These are phyloP conservation scores for Remersonia thermophila DNA, from an alignment of 2,329 filamentous ascomycete genomes.

Conservation along the genomic window DNA sequence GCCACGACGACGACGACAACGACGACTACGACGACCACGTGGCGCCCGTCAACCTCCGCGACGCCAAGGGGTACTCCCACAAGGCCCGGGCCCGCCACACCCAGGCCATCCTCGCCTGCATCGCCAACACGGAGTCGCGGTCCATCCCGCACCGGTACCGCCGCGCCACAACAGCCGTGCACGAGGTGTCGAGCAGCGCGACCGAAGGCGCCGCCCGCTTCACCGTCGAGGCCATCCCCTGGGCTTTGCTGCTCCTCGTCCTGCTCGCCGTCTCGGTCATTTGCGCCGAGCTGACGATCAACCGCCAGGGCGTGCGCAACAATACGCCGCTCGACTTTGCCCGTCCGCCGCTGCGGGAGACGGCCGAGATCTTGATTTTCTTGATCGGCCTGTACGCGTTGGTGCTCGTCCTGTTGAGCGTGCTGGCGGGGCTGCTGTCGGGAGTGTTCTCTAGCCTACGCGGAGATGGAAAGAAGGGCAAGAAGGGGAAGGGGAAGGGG, in stretches of 20 bases:
- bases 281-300: conserved; percentile 15
- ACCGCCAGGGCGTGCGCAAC: conserved; percentile 13
- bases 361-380: conserved; percentile 15
- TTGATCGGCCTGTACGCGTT: conserved; percentile 16
- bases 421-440: neutral
- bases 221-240: conserved; percentile 15
- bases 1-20: conserved; percentile 1
- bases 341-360: conserved; percentile 15
- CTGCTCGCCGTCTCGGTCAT: conserved; percentile 13
- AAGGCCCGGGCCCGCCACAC: conserved; percentile 13
- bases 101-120: conserved; percentile 15
- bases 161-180: conserved; percentile 7
- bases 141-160: conserved; percentile 13
- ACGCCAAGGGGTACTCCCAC: conserved; percentile 10
- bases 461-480: too few species aligned
- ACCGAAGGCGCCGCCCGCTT: conserved; percentile 8
- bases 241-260: conserved; percentile 14
- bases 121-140: conserved; percentile 12
- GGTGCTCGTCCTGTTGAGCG: conserved; percentile 11
- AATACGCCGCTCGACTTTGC: conserved; percentile 15
- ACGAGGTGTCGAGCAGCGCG: too few species aligned
- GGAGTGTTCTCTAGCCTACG: too few species aligned
- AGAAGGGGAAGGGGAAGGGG: too few species aligned
- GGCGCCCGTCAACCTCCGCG: conserved; percentile 3
- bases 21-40: neutral